These are phyloP conservation scores for Thermoascus crustaceus DNA, from an alignment of 2,329 filamentous ascomycete genomes.

Conservation along the genomic window DNA sequence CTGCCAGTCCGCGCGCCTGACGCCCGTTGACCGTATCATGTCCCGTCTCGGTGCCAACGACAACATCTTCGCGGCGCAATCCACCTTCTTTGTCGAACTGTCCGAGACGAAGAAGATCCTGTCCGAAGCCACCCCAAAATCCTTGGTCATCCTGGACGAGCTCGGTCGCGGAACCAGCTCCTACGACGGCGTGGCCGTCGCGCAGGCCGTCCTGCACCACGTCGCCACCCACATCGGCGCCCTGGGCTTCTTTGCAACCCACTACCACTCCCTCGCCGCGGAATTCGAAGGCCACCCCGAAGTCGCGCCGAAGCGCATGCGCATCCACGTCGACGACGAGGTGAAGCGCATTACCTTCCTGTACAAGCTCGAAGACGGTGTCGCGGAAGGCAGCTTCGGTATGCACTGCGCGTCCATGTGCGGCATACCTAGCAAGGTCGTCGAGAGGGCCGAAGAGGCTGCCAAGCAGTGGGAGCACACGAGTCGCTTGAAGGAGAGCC, in stretches of 20 bases:
- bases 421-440: constrained; percentile 74
- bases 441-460: constrained; percentile 78
- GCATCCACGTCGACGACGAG: constrained; percentile 82
- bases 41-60: constrained; percentile 94
- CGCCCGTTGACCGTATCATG: constrained; percentile 96
- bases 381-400: constrained; percentile 92
- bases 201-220: constrained; percentile 94
- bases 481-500: constrained; percentile 74
- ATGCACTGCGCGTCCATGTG: constrained; percentile 99
- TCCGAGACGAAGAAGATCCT: constrained; percentile 98
- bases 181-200: constrained; percentile 93
- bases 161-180: constrained; percentile 89
- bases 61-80: constrained; percentile 97
- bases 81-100: constrained; percentile 95
- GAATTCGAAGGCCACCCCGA: constrained; percentile 89
- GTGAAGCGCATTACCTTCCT: constrained; percentile 88
- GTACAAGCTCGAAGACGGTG: constrained; percentile 86
- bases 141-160: constrained; percentile 93
- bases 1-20: constrained; percentile 70
- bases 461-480: constrained; percentile 95
- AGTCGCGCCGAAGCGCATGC: constrained; percentile 79
- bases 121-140: constrained; percentile 84
- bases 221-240: constrained; percentile 89
- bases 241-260: constrained; percentile 92
- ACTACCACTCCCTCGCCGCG: constrained; percentile 87